Evolutionary conservation across 1,284 basidiomycete species (phyloP), one percentile per base, ranked within the genome.

Genomic region (Ganoderma leucocontextum): DNA sequence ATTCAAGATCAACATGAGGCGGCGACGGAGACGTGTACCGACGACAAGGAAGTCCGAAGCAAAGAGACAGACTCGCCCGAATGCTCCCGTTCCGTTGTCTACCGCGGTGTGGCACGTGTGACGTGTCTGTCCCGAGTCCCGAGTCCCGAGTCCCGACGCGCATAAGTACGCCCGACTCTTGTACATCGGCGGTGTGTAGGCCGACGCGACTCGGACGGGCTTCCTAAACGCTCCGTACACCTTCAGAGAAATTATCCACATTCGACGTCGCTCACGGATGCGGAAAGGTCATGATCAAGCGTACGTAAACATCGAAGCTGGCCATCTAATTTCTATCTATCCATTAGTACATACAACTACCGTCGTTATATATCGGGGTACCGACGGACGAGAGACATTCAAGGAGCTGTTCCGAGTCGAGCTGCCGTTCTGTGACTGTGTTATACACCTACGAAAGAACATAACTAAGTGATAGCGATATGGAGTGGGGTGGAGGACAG

Each of bases 1-100:
- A 55, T 55, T 55, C 52, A 29, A 55, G 29, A 55, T 15, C 52
- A 10, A 55, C 52, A 35, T 55, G 52, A 33, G 29, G 52, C 52
- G 15, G 7, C 29, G 52, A 35, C 52, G 15, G 7, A 13, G 22
- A 49, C 22, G 47, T 9, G 22, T 13, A 49, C 52, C 52, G 52
- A 52, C 49, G 44, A 47, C 44, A 0, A 49, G 10, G 10, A 49
- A 12, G 44, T 47, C 44, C 47, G 47, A 25, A 49, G 12, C 10
- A 4, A 49, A 49, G 29, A 35, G n/a, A 19, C 22, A 13, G 4
- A 53, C 49, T 9, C 4, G 33, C 15, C 33, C 52, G 29, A 55
- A 35, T 35, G 29, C 33, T 13, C 35, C 55, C 35, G 35, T 58
- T n/a, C 33, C 35, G 19, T 38, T 1, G 19, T 9, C 33, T 12